phyloP scores from a whole-genome alignment of 345 rosid species.

The Syzygium grande region DNA sequence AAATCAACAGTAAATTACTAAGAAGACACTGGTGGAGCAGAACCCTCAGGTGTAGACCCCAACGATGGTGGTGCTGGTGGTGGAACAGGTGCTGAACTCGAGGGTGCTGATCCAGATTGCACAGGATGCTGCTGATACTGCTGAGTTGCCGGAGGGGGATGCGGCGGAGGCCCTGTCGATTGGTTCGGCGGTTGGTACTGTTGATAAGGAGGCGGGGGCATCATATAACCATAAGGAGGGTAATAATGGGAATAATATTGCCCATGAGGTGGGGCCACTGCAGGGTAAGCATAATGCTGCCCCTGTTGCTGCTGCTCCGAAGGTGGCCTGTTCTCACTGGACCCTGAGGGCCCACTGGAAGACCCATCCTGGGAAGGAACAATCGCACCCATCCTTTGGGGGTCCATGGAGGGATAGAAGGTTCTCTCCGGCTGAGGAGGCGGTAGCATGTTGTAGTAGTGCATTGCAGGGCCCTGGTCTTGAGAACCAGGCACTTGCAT shows the following conservation, averaged over 20 bases:
- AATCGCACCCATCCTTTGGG: slow-evolving; percentile 94
- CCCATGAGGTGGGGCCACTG: slow-evolving; percentile 31
- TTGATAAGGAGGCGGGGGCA: slow-evolving; percentile 46
- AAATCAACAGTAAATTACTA: neutral
- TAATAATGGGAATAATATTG: slow-evolving; percentile 48
- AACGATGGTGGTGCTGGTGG: slow-evolving; percentile 8
- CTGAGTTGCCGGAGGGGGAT: slow-evolving; percentile 12
- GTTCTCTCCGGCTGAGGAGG: slow-evolving; percentile 67
- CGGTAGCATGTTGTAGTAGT: slow-evolving; percentile 65
- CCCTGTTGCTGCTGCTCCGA: slow-evolving; percentile 34
- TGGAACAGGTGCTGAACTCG: slow-evolving; percentile 1
- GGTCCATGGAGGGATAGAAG: slow-evolving; percentile 93
- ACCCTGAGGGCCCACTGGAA: slow-evolving; percentile 15
- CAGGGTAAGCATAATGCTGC: slow-evolving; percentile 48
- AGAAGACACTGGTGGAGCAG: slow-evolving; percentile 2
- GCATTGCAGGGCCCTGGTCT: slow-evolving; percentile 60
- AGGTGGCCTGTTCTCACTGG: slow-evolving; percentile 40
- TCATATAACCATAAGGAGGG: slow-evolving; percentile 67
- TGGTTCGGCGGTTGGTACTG: slow-evolving; percentile 27
- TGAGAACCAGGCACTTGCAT: slow-evolving; percentile 22
- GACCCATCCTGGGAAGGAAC: slow-evolving; percentile 69
- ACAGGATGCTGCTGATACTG: slow-evolving; percentile 7
- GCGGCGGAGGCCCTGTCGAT: slow-evolving; percentile 4
- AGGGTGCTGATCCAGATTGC: slow-evolving; percentile 23
- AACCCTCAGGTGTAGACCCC: slow-evolving; percentile 6